Base-by-base conservation (phyloP, 2,329 filamentous ascomycete genomes). In the Cercospora citrullina region DNA sequence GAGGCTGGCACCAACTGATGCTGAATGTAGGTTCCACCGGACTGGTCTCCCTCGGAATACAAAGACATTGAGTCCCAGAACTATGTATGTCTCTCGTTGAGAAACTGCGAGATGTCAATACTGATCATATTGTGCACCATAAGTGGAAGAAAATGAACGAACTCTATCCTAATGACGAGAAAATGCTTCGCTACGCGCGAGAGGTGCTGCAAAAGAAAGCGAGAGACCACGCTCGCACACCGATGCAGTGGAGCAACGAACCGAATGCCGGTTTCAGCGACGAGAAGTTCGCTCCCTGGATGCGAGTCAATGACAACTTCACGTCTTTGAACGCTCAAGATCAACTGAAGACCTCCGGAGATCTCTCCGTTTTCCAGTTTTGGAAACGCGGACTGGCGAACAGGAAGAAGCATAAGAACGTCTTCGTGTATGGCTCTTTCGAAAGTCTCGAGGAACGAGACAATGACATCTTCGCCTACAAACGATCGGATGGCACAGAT, bases 221-320 rank as follows among this genome's bases (percentile, higher is more conserved):
- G 36, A 63, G 72, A n/a, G 72, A 73, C 33, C 68, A 92, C 74
- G 84, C 88, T 8, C 83, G 90, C n/a, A 84, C 87, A 3, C 90
- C 90, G 0, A 87, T 92, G 80, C 88, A 90, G 70, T 92, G 90
- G 90, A 83, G 83, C 65, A 81, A 77, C 0, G 69, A 58, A n/a
- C 79, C 80, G 0, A 83, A 89, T 70, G 87, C 86, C 0, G 90
- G 90, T 1, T 91, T 91, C 79, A 88, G 87, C 6, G 77, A 80
- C 64, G 71, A 79, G 0, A 80, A 79, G 0, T 82, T 81, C 0
- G 79, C 80, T 61, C 86, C 87, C 0, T 89, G 87, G 87, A 89
- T 89, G 86, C 81, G 85, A 2, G 81, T 86, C 10, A 83, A 87
- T 67, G 85, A 87, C 26, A 82, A 86, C 62, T 86, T 85, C 67